A percentile compares a stretch with the other conserved stretches of the same genome.
Evolutionary conservation across 2,329 filamentous ascomycete species (phyloP).

Genomic region (Epichloe coenophiala): DNA sequence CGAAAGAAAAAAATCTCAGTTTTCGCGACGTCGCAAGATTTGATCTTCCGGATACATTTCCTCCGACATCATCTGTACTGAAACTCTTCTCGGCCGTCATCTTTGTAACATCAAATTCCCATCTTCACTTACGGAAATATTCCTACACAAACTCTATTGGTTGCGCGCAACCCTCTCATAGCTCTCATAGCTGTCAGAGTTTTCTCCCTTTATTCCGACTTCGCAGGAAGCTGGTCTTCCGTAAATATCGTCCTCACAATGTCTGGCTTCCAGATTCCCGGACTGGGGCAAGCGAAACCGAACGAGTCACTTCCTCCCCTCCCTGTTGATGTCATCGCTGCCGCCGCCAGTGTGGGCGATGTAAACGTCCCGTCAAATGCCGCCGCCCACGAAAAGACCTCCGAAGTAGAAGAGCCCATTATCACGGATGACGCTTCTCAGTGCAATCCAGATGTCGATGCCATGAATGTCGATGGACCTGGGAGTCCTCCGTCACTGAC

Average conservation of each 20-base stretch:
- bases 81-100: background rate
- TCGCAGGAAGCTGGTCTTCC: background rate
- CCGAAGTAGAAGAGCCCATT: background rate
- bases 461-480: slow-evolving; percentile 25
- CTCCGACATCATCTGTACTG: background rate
- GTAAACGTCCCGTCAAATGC: slow-evolving; percentile 4
- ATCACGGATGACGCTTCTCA: background rate
- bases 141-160: too few relatives aligned
- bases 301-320: slow-evolving; percentile 28
- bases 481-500: slow-evolving; percentile 25
- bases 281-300: slow-evolving; percentile 28
- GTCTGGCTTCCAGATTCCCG: slow-evolving; percentile 30
- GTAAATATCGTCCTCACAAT: slow-evolving; percentile 11
- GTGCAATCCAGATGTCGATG: slow-evolving; percentile 9
- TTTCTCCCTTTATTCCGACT: too few relatives aligned
- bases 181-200: too few relatives aligned
- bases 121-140: too few relatives aligned
- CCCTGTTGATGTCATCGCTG: slow-evolving; percentile 17
- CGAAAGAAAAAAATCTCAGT: background rate
- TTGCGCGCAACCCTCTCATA: background rate
- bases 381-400: background rate
- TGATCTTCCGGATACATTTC: background rate
- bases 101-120: too few relatives aligned
- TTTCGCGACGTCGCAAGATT: background rate
- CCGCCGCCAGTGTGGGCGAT: slow-evolving; percentile 14